phyloP scores from a whole-genome alignment of 78 protist species.

The Thecamonas trahens region DNA sequence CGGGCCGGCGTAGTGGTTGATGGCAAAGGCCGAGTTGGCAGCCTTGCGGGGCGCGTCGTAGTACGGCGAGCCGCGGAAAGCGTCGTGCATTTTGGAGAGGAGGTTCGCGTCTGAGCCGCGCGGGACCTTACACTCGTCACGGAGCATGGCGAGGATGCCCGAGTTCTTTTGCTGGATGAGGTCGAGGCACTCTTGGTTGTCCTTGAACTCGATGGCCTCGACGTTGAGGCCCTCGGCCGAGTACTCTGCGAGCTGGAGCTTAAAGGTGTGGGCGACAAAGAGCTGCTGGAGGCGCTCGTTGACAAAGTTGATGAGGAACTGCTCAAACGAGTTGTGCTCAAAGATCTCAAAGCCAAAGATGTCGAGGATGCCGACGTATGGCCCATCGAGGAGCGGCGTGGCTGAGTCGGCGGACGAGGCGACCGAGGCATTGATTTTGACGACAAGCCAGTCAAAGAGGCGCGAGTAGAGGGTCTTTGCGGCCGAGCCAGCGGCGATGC shows the following conservation, averaged over 20 bases:
- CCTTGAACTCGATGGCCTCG: background rate
- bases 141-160: conserved; percentile 12
- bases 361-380: conserved; percentile 66
- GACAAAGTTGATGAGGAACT: conserved; percentile 60
- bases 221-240: background rate
- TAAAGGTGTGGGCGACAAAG: conserved; percentile 40
- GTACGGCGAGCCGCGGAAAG: no score
- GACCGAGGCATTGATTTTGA: conserved; percentile 2
- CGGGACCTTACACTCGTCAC: conserved; percentile 17
- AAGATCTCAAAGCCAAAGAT: conserved; percentile 85
- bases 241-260: conserved; percentile 5
- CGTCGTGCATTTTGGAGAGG: background rate
- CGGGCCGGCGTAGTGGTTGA: conserved; percentile 42
- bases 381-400: background rate
- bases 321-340: conserved; percentile 44
- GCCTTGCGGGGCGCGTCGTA: no score
- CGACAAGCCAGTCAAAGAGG: conserved; percentile 46
- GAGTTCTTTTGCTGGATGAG: conserved; percentile 6
- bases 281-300: conserved; percentile 72
- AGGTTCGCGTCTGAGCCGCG: background rate
- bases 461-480: conserved; percentile 41
- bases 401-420: background rate
- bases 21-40: conserved; percentile 8
- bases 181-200: conserved; percentile 8
- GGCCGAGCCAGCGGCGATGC: background rate